Percentiles rank a stretch among this genome's conserved stretches.
These are phyloP conservation scores for Orbilia oligospora DNA, from an alignment of 2,329 filamentous ascomycete genomes.

Conservation along the genomic window DNA sequence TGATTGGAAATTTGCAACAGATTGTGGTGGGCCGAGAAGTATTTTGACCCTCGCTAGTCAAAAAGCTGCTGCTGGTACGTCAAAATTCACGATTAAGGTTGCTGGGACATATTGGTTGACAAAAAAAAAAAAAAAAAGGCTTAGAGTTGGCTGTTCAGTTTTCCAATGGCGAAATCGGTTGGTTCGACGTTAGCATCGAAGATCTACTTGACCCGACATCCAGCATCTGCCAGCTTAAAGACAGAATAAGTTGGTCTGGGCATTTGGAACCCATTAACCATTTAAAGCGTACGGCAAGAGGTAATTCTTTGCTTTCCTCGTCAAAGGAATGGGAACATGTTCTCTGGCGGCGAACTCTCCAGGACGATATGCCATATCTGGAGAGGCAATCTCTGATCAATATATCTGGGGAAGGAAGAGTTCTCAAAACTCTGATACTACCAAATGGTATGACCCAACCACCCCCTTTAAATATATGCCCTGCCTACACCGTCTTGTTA, in stretches of 20 bases:
- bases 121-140: constrained; percentile 40
- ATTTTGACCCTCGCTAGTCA: constrained; percentile 40
- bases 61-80: constrained; percentile 32
- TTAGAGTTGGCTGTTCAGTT: constrained; percentile 79
- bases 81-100: neutral
- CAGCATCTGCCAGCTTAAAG: constrained; percentile 66
- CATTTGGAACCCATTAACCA: constrained; percentile 86
- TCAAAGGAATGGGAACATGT: constrained; percentile 84
- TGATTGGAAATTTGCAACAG: constrained; percentile 50
- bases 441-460: constrained; percentile 77
- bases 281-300: constrained; percentile 86
- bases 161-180: constrained; percentile 86
- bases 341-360: constrained; percentile 76
- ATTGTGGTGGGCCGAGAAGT: constrained; percentile 48
- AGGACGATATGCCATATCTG: constrained; percentile 41
- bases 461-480: neutral
- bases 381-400: constrained; percentile 70
- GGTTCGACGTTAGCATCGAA: constrained; percentile 83
- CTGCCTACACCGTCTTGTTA: neutral
- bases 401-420: constrained; percentile 78
- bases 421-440: constrained; percentile 84
- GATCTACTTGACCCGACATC: constrained; percentile 82
- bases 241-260: constrained; percentile 82
- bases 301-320: constrained; percentile 83
- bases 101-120: neutral